Evolutionary conservation across 108 stramenopile species (phyloP).

Genomic region (Craspedostauros australis): DNA sequence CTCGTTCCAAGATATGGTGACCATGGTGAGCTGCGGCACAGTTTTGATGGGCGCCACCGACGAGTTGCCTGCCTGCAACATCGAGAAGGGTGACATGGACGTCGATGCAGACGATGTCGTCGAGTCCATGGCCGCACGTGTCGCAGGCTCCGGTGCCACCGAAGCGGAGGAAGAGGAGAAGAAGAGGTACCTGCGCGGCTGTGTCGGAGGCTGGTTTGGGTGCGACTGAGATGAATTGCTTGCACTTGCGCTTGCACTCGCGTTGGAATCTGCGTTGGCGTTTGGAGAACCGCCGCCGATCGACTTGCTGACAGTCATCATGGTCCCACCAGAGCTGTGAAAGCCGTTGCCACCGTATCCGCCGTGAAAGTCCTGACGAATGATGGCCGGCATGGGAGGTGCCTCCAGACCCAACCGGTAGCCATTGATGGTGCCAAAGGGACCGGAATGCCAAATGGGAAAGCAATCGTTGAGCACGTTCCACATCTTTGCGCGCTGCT

Average conservation of each 20-base stretch:
- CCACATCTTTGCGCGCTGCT: no score
- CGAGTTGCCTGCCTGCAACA: no score
- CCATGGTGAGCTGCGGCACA: slow-evolving; percentile 4
- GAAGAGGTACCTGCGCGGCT: background rate
- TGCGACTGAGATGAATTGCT: no score
- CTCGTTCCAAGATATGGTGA: slow-evolving; percentile 66
- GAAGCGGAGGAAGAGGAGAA: background rate
- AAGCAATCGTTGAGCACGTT: slow-evolving; percentile 73
- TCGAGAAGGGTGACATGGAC: no score
- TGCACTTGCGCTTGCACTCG: no score
- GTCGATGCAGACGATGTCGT: background rate
- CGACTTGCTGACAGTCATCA: no score
- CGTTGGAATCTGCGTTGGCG: no score
- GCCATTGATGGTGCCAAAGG: slow-evolving; percentile 82
- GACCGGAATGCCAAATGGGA: slow-evolving; percentile 73
- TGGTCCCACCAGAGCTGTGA: no score
- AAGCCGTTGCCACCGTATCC: no score
- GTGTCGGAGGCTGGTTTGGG: background rate
- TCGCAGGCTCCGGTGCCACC: background rate
- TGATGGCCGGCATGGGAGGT: slow-evolving; percentile 9
- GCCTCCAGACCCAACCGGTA: slow-evolving; percentile 58
- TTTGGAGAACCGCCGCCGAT: no score
- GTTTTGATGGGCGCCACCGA: no score
- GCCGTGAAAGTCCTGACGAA: no score
- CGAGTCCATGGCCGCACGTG: background rate